A percentile compares a stretch with the other conserved stretches of the same genome.
Evolutionary conservation across 1,284 basidiomycete species (phyloP).

Genomic region (Omphalotus olearius): DNA sequence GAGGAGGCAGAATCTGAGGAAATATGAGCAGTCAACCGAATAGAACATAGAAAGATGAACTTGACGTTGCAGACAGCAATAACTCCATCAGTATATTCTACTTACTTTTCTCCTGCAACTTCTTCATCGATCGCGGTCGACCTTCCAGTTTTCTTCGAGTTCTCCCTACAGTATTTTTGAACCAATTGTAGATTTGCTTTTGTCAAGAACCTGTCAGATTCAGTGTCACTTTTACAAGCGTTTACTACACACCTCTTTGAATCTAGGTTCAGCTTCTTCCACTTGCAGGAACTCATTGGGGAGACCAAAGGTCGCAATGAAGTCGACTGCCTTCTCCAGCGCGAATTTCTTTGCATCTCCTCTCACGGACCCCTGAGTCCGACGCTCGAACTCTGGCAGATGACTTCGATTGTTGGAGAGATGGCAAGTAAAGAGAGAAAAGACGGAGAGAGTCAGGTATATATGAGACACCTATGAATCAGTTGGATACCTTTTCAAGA

Average conservation of each 20-base stretch:
- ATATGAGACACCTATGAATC: neutral
- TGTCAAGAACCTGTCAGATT: slow-evolving; percentile 8
- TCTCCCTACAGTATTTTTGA: slow-evolving; percentile 59
- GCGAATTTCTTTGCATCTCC: slow-evolving; percentile 64
- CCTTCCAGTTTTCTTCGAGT: slow-evolving; percentile 51
- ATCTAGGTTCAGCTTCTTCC: slow-evolving; percentile 50
- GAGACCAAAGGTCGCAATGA: slow-evolving; percentile 50
- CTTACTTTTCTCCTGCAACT: slow-evolving; percentile 41
- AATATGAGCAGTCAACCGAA: neutral
- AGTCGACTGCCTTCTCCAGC: slow-evolving; percentile 52
- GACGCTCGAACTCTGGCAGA: slow-evolving; percentile 49
- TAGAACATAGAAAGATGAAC: neutral
- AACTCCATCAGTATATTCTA: neutral
- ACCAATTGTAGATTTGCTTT: slow-evolving; percentile 67
- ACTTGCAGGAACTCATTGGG: slow-evolving; percentile 45
- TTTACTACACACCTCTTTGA: slow-evolving; percentile 42
- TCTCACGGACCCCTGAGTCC: slow-evolving; percentile 46
- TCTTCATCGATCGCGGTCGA: slow-evolving; percentile 43
- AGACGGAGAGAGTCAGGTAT: slow-evolving; percentile 1
- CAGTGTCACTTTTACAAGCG: slow-evolving; percentile 3
- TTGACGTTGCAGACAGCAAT: too few species aligned
- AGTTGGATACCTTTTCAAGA: slow-evolving; percentile 41
- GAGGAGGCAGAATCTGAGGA: neutral
- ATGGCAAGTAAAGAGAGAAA: slow-evolving; percentile 12
- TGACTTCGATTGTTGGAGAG: slow-evolving; percentile 26